Evolutionary conservation across 1,284 basidiomycete species (phyloP), one percentile per base, ranked within the genome.

Genomic region (Calocybe gambosa): DNA sequence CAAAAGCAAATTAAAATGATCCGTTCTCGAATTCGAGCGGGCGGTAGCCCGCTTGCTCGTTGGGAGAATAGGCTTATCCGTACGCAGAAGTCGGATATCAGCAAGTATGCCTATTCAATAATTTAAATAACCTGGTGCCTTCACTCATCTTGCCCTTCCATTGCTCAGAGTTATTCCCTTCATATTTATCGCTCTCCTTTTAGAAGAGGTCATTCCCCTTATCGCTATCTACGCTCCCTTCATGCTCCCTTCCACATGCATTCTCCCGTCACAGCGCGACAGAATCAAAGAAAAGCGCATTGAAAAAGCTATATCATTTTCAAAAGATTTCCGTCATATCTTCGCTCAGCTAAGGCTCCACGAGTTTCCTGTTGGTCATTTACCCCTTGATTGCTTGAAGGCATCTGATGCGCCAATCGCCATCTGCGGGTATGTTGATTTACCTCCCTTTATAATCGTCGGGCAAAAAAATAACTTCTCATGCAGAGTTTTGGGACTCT

Each of bases 161-260:
- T 40, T 33, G 42, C 48, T 36, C 54, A 92, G 89, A 67, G 74
- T 93, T 36, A 70, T 91, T 1, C 88, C 91, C 0, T 93, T 93
- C 67, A 59, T 90, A 9, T 59, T 89, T 53, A 82, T 91, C 47
- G 72, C 90, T 34, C 62, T 89, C 23, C 66, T 91, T 16, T 66
- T 89, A 2, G 90, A 93, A 62, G 90, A 93, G 63, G 64, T 89
- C 37, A 78, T 93, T 49, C 90, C 90, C 8, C 73, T 93, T 49
- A 78, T 92, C 50, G 89, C 89, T 23, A 78, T 93, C 52, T 93
- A 89, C 61, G 83, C 80, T n/a, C 90, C 90, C 1, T 80, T 77
- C 58, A 76, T 92, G 66, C 78, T 93, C 25, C 90, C 90, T 0
- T 92, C 89, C 2, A 93, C 90, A 1, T 92, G 89, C 59, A 75